Base-by-base conservation (phyloP, 176 grass and related monocot species). In the Rhynchospora breviuscula region DNA sequence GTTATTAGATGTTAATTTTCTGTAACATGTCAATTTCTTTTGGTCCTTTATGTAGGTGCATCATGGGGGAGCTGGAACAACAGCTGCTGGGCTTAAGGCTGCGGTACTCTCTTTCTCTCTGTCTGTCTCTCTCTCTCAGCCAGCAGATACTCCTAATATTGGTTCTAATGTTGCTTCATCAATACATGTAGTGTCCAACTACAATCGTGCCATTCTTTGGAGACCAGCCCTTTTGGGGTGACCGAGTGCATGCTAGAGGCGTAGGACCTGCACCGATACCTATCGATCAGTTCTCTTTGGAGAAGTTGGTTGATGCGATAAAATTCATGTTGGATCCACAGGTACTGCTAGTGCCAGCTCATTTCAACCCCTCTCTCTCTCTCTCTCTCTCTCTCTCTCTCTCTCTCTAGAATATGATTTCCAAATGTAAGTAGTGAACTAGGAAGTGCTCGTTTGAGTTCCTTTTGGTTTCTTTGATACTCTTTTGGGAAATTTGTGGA, bases 191-290 rank as follows among this genome's bases (percentile, higher is more conserved):
- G 90, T 92, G 93, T 26, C 90, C 93, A 67, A 95, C 93, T 45
- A 89, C 88, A 43, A 78, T 95, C 7, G 79, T 95, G 77, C 93
- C 90, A 35, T 92, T 95, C 88, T 92, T 95, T 82, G 93, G 93
- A 31, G 93, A 95, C 76, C 90, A 95, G 23, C 85, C 85, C 12
- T 95, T 95, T 88, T 95, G 93, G 93, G 93, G 90, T 29, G 87
- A 77, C 58, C 79, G 68, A 87, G 88, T 95, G 19, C 93, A 92
- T 84, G 88, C 81, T 51, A 88, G 82, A 86, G 90, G 93, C 45
- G 74, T 95, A 47, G 93, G 93, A 21, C 90, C 90, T 35, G 46
- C 88, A 63, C 90, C 90, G 53, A 84, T 92, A 83, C 90, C 93
- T 66, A 84, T 95, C n/a, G 88, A 91, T 26, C 88, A 92, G 61